These are phyloP conservation scores for Capsicum baccatum DNA, from an alignment of 257 asterid genomes.

Conservation along the genomic window DNA sequence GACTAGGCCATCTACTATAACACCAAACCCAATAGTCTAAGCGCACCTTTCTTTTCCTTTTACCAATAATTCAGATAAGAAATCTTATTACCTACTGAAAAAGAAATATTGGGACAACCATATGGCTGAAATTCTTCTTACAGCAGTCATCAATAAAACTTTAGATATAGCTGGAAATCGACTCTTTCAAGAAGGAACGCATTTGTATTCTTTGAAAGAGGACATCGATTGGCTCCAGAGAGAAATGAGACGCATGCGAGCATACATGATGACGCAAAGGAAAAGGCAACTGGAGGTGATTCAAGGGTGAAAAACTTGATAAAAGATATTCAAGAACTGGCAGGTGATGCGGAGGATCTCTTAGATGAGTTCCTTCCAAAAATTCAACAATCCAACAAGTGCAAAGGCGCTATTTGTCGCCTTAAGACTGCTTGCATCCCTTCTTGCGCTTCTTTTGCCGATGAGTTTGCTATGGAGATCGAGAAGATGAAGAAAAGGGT, in stretches of 20 bases:
- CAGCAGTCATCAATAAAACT: slow-evolving; percentile 11
- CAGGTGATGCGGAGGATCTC: neutral
- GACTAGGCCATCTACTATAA: too few relatives aligned
- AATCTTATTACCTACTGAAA: too few relatives aligned
- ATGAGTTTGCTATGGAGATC: slow-evolving; percentile 12
- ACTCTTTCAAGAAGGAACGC: neutral
- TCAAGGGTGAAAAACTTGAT: neutral
- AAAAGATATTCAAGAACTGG: neutral
- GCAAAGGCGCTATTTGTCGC: neutral
- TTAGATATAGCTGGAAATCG: neutral
- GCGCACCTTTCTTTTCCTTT: too few relatives aligned
- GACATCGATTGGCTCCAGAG: slow-evolving; percentile 25
- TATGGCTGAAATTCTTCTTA: neutral
- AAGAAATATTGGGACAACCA: neutral
- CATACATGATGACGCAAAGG: slow-evolving; percentile 22
- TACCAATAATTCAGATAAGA: too few relatives aligned
- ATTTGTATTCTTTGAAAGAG: neutral
- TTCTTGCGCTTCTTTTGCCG: neutral
- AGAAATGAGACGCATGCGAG: slow-evolving; percentile 25
- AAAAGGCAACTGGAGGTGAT: neutral
- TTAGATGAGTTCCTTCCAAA: neutral
- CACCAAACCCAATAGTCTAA: too few relatives aligned
- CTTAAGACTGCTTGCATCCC: neutral
- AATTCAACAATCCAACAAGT: neutral
- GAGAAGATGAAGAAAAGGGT: slow-evolving; percentile 16